Evolutionary conservation across 2,329 filamentous ascomycete genomes (phyloP).

Genomic region (Metarhizium robertsii): DNA sequence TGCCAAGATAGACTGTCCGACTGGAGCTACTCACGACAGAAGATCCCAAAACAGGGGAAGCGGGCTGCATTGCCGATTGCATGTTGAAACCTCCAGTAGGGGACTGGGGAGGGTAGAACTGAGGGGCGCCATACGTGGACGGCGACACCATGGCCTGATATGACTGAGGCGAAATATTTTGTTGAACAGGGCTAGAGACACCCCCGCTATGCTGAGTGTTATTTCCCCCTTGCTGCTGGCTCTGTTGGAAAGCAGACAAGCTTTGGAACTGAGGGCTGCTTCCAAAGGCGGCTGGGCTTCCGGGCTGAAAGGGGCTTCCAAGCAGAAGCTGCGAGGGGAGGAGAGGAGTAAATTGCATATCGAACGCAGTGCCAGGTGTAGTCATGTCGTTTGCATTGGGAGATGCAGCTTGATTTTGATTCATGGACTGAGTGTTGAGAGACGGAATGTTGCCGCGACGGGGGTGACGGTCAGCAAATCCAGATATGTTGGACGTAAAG

Average conservation of each 20-base stretch:
- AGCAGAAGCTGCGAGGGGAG: slow-evolving; percentile 90
- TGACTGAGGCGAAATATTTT: slow-evolving; percentile 68
- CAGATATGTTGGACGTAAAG: slow-evolving; percentile 76
- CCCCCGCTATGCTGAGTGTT: slow-evolving; percentile 50
- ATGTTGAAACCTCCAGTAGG: slow-evolving; percentile 66
- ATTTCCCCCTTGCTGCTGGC: slow-evolving; percentile 40
- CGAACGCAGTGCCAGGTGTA: slow-evolving; percentile 80
- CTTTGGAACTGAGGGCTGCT: slow-evolving; percentile 89
- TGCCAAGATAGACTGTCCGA: slow-evolving; percentile 93
- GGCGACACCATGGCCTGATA: slow-evolving; percentile 84
- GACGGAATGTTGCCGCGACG: slow-evolving; percentile 79
- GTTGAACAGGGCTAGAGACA: slow-evolving; percentile 65
- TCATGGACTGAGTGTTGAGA: slow-evolving; percentile 76
- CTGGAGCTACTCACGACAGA: slow-evolving; percentile 82
- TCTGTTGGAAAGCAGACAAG: slow-evolving; percentile 64
- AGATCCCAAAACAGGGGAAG: slow-evolving; percentile 68
- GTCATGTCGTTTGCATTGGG: slow-evolving; percentile 64
- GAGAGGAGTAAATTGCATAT: slow-evolving; percentile 97
- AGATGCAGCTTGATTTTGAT: slow-evolving; percentile 24
- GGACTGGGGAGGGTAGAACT: slow-evolving; percentile 83
- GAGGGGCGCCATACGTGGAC: slow-evolving; percentile 69
- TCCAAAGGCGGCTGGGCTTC: slow-evolving; percentile 79
- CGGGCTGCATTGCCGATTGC: slow-evolving; percentile 50
- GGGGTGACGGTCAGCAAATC: slow-evolving; percentile 79
- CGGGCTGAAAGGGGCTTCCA: slow-evolving; percentile 93